Evolutionary conservation across 768 basidiomycete species (phyloP), one percentile per base, ranked within the genome.

Genomic region (Lyophyllum semitale): DNA sequence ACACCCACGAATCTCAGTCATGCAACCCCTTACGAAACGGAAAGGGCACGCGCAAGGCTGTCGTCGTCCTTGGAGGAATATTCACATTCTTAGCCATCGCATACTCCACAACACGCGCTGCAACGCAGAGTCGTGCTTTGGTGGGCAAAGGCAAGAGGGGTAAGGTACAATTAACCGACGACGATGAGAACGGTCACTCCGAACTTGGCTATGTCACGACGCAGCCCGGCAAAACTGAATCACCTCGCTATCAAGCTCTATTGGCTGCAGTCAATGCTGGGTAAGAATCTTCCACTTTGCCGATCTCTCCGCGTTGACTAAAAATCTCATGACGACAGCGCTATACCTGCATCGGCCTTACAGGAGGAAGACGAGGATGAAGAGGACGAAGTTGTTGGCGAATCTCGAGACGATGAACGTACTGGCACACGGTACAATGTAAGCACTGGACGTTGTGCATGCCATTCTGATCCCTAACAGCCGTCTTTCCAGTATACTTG

Each of bases 11-110:
- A 51, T 73, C 76, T 4, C 74, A 77, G 43, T 74, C 79, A 20
- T 99, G 97, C 77, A 98, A 98, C 70, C 97, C 97, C 0, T 79
- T 98, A 9, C 87, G 85, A 45, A 82, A 84, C 41, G 77, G 75
- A 22, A 72, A 76, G 52, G 83, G 83, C 45, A 91, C 95, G 0
- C 85, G 88, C 56, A 93, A 86, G 33, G 94, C 93, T 8, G 89
- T 92, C 2, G 85, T 97, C 43, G 77, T 98, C 25, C 79, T 98
- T 41, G 97, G 97, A 27, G 97, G 93, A 8, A 70, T 93, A 11
- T 97, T 99, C 72, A 99, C 97, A 0, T 99, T 99, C 84, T 73
- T 98, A 43, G 95, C 97, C 4, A 97, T 99, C 62, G 96, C 97
- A 7, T 99, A 98, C 68, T 98, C 95, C 26, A 98, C 97, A 0